A percentile compares a stretch with the other conserved stretches of the same genome.
Conservation (phyloP, 2,329 filamentous ascomycete species). For the Colletotrichum echinochloae region DNA sequence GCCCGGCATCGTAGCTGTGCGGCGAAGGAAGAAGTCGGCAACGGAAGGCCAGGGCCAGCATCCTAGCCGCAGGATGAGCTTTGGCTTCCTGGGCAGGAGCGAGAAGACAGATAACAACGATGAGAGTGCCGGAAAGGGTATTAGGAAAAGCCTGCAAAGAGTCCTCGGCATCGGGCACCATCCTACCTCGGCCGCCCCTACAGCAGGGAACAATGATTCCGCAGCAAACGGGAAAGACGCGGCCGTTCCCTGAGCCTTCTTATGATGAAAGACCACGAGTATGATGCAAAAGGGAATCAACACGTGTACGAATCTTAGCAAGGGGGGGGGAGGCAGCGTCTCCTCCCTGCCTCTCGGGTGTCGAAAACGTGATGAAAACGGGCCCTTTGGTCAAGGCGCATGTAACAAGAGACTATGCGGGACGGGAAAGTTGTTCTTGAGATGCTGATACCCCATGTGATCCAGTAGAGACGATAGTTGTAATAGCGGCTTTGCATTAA, state of each 20-base stretch:
- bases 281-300: conserved; percentile 18
- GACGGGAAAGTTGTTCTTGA: conserved; percentile 5
- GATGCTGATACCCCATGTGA: conserved; percentile 15
- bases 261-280: conserved; percentile 18
- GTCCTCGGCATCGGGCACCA: conserved; percentile 56
- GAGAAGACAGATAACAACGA: conserved; percentile 51
- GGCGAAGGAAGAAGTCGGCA: conserved; percentile 54
- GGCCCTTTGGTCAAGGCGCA: neutral
- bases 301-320: neutral
- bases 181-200: conserved; percentile 1
- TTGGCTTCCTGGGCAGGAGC: conserved; percentile 58
- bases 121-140: conserved; percentile 52
- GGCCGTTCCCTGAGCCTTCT: neutral
- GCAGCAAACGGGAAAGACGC: conserved; percentile 12
- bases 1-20: conserved; percentile 53
- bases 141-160: conserved; percentile 60
- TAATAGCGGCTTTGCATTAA: neutral
- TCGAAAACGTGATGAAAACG: neutral
- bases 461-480: neutral
- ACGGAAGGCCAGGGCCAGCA: conserved; percentile 43
- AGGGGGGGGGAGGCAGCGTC: neutral
- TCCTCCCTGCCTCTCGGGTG: neutral
- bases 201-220: conserved; percentile 16
- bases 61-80: conserved; percentile 58
- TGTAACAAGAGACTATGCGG: neutral